Conservation (phyloP, 1,284 basidiomycete species). For the Apiotrichum domesticum region DNA sequence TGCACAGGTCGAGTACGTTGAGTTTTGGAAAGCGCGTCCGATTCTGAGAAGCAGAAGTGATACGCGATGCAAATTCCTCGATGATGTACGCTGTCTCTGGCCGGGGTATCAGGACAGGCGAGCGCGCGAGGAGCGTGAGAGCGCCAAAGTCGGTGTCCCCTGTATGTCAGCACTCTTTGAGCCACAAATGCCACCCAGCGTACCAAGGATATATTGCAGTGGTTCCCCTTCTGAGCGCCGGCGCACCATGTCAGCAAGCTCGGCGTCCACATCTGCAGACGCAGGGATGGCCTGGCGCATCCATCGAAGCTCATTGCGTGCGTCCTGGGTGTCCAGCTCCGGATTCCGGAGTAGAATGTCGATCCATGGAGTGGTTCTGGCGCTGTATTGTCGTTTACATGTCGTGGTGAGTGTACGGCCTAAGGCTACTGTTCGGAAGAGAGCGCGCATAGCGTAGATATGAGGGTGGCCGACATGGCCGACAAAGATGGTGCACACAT, state of each 20-base stretch:
- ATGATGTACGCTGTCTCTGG: conserved; percentile 74
- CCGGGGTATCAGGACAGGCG: conserved; percentile 81
- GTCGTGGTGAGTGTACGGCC: too few species aligned
- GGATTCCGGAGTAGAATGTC: conserved; percentile 23
- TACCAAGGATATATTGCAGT: conserved; percentile 85
- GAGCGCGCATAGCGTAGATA: too few species aligned
- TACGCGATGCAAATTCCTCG: conserved; percentile 49
- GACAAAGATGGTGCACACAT: too few species aligned
- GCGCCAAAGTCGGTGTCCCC: conserved; percentile 84
- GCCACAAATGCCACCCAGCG: neutral
- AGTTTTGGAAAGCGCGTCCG: neutral
- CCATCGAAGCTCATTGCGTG: conserved; percentile 40
- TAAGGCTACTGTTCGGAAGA: too few species aligned
- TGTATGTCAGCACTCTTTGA: conserved; percentile 34
- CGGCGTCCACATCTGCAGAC: neutral
- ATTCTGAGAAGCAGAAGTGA: conserved; percentile 5
- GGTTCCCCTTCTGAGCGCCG: conserved; percentile 62
- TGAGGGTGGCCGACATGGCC: too few species aligned
- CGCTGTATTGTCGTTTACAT: neutral
- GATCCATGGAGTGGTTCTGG: neutral
- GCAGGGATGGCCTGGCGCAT: conserved; percentile 17
- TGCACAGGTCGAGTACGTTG: conserved; percentile 73
- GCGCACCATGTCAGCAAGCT: conserved; percentile 27
- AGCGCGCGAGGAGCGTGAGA: conserved; percentile 61
- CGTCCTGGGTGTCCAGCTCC: conserved; percentile 33